Evolutionary conservation across 495 filamentous ascomycete species (phyloP), one percentile per base, ranked within the genome.

Genomic region (Podospora bellae-mahoneyi): DNA sequence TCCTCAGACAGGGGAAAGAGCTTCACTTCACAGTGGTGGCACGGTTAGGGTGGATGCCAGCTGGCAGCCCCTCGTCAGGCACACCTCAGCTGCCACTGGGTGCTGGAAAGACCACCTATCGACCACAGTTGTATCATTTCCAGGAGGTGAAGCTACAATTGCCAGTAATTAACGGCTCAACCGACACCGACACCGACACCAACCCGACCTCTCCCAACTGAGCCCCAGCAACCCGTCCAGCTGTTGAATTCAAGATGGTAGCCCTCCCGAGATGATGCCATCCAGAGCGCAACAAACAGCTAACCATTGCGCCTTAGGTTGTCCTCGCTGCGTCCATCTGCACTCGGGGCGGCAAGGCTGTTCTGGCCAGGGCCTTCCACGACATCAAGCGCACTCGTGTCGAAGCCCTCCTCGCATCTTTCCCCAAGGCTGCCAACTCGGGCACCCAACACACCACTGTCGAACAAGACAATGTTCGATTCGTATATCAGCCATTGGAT

Each of bases 291-390:
- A 48, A 23, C 28, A 62, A 69, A 55, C 39, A 20, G 64, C 71
- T 76, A 39, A 76, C 65, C 20, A 13, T 54, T 23, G 20, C 32
- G 30, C 57, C 34, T 32, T 54, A 79, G 95, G 95, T 99, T 79
- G 91, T 99, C 77, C 92, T 99, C 76, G 95, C 95, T 80, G 95
- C 95, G 65, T 98, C 96, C 75, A 97, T 99, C 84, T 98, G 95
- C 80, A 98, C 96, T 75, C 90, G 95, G 69, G 95, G 95, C 77
- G 95, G 95, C 71, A 98, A 98, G 84, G 91, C 93, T 73, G 93
- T 99, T 74, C 87, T 99, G 73, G 97, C 95, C 65, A 90, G 95
- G 69, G 93, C 97, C 79, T 99, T 99, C 78, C 88, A 93, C 71
- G 93, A 97, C 81, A 97, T 99, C 82, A 90, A 94, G 71, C 88